These are phyloP conservation scores for Rhizopogon roseolus DNA, from an alignment of 768 basidiomycete species.

Conservation along the genomic window DNA sequence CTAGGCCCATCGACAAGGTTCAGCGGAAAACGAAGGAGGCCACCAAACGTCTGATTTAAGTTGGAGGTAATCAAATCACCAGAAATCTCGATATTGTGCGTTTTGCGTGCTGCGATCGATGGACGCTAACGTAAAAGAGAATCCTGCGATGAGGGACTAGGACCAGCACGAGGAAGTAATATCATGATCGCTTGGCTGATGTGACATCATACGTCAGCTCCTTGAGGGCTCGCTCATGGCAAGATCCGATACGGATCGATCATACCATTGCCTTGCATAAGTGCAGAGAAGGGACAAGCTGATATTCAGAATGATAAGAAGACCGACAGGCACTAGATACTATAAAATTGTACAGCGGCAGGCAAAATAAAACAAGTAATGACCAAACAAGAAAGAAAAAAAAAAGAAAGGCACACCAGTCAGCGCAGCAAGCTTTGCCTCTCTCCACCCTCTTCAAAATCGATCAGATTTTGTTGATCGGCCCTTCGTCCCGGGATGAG, in stretches of 20 bases:
- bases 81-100: conserved; percentile 15
- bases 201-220: too few species aligned
- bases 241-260: background rate
- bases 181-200: background rate
- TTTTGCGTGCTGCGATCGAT: conserved; percentile 27
- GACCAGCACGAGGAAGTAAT: conserved; percentile 3
- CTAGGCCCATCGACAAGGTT: conserved; percentile 13
- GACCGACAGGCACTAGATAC: background rate
- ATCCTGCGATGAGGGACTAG: conserved; percentile 4
- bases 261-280: background rate
- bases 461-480: conserved; percentile 5
- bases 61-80: background rate
- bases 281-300: background rate
- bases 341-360: background rate
- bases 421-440: conserved; percentile 8
- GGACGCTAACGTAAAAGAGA: conserved; percentile 13
- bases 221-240: too few species aligned
- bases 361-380: background rate
- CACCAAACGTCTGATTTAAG: conserved; percentile 16
- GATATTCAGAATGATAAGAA: background rate
- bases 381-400: too few species aligned
- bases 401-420: background rate
- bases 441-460: conserved; percentile 9
- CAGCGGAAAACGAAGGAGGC: conserved; percentile 19
- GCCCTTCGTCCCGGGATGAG: background rate